Evolutionary conservation across 345 rosid genomes (phyloP).

Genomic region (Lenwebbia sp.): DNA sequence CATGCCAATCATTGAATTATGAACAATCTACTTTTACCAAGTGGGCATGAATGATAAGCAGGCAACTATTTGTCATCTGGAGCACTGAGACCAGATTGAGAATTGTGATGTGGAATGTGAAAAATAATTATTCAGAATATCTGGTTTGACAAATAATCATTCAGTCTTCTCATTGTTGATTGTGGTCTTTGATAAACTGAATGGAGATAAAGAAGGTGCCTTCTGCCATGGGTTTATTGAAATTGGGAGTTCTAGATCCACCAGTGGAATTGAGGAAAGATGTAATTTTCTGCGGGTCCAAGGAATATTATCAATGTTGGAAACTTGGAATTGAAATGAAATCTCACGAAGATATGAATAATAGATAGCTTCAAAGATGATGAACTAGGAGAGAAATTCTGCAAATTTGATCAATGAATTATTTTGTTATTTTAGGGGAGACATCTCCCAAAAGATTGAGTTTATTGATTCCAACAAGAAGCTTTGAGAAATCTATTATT

Average conservation of each 20-base stretch:
- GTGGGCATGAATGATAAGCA: not conserved
- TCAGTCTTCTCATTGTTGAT: not conserved
- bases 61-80: not conserved
- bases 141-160: not conserved
- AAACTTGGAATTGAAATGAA: not conserved
- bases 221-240: not conserved
- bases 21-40: not conserved
- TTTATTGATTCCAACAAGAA: not conserved
- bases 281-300: too few relatives aligned
- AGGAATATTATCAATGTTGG: not conserved
- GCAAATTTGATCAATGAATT: not conserved
- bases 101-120: not conserved
- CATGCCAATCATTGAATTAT: not conserved
- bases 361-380: not conserved
- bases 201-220: not conserved
- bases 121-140: not conserved
- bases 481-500: not conserved
- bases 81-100: not conserved
- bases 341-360: not conserved
- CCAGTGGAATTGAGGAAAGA: not conserved
- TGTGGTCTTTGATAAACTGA: not conserved
- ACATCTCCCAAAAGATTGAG: not conserved
- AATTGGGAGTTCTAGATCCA: not conserved
- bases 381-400: not conserved
- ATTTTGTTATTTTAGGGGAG: not conserved